Base-by-base conservation (phyloP, 495 filamentous ascomycete species). In the Penicillium longicatenatum region DNA sequence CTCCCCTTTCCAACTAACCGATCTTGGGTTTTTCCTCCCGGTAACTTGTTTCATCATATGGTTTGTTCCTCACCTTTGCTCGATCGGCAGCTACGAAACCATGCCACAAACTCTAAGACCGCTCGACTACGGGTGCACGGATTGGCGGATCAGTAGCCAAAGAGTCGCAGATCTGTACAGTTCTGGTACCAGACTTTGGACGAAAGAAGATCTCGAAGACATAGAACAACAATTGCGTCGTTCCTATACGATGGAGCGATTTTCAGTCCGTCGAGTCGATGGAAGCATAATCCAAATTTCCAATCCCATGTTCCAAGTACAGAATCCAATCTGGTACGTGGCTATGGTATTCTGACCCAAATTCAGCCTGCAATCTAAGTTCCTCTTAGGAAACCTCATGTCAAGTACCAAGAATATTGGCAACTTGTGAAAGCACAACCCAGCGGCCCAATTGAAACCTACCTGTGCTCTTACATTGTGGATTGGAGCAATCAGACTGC, bases 281-380 rank as follows among this genome's bases (percentile, higher is more conserved):
- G 67, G 66, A 56, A 65, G 50, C 52, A 60, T 70, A 63, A 54
- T 67, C 41, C 61, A 69, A 59, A 73, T 74, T 49, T 66, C 60
- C 35, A 74, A 74, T 57, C 71, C 70, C n/a, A 69, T 74, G 62
- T 73, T 68, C 60, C 62, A 67, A 56, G 57, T 73, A 61, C 60
- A 66, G 59, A 73, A 68, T 58, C 70, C 70, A 57, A 74, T 75
- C 60, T 74, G 71, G 73, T 74, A 68, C 43, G 63, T 66, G 62
- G 59, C 52, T 57, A 60, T 65, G 22, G 49, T 52, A 59, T 63
- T 59, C 60, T 46, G 63, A 50, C 55, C 54, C 21, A 64, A 41
- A 58, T 58, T 59, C 53, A 67, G 56, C 59, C 58, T 59, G 41
- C 48, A 59, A 59, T 63, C 62, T 67, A 65, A 65, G 11, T 52